A percentile compares a stretch with the other conserved stretches of the same genome.
phyloP scores from a whole-genome alignment of 257 asterid genomes.

The Cruciata laevipes region DNA sequence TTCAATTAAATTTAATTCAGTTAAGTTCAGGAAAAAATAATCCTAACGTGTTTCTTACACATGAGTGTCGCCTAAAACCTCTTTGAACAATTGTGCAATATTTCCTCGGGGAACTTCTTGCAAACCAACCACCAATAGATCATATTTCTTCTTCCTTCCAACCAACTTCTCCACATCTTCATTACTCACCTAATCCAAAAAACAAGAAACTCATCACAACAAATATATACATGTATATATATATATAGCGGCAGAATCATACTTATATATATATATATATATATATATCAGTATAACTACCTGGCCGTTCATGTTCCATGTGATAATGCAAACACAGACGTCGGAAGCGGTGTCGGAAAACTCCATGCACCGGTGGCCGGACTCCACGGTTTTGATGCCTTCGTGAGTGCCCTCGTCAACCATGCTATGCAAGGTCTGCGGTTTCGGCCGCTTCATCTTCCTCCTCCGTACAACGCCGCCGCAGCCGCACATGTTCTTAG shows the following conservation, averaged over 20 bases:
- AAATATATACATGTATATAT: not conserved
- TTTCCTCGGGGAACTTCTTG: constrained; percentile 57
- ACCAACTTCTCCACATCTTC: constrained; percentile 51
- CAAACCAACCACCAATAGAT: constrained; percentile 58
- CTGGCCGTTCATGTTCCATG: constrained; percentile 77
- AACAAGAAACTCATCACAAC: too few species aligned
- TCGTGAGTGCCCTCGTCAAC: constrained; percentile 36
- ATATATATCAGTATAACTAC: constrained; percentile 10
- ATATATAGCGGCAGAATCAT: not conserved
- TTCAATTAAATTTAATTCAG: too few species aligned
- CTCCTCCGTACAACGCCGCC: constrained; percentile 16
- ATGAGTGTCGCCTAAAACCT: constrained; percentile 37
- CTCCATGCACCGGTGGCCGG: constrained; percentile 25
- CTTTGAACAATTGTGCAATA: constrained; percentile 35
- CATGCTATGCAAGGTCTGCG: constrained; percentile 18
- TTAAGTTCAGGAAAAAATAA: too few species aligned
- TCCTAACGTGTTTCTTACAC: too few species aligned
- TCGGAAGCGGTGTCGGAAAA: constrained; percentile 37
- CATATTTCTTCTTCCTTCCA: constrained; percentile 41
- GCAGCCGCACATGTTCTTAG: not conserved
- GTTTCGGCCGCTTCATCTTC: constrained; percentile 20
- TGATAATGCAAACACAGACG: constrained; percentile 51
- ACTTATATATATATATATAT: not conserved
- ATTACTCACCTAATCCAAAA: constrained; percentile 28
- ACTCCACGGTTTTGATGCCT: constrained; percentile 49